Evolutionary conservation across 2,329 filamentous ascomycete genomes (phyloP), one percentile per base, ranked within the genome.

Genomic region (Exserohilum rostratum): DNA sequence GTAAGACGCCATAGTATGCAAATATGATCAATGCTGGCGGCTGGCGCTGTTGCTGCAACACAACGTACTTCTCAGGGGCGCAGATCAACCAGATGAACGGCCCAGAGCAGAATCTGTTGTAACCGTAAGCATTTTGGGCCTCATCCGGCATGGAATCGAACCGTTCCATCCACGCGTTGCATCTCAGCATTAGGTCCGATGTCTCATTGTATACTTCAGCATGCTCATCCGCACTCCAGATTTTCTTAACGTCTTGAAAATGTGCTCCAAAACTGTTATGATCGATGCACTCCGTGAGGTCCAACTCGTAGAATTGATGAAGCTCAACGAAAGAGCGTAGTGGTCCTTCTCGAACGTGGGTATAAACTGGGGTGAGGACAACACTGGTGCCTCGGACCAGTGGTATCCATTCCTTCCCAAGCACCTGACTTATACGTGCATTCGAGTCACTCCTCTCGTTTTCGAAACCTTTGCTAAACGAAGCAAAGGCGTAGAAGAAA

Each of bases 341-440:
- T 20, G 65, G 62, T 4, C 65, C 61, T 1, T 17, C 29, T 22
- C 37, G 31, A 2, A 67, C 51, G 13, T 57, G 35, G 3, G 61
- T 48, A 5, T 46, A 49, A 2, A 57, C 44, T 6, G 50, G 55
- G 0, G 25, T 37, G 22, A 67, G 22, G 2, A 67, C 52, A 6
- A 50, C 29, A 2, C 33, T 25, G 5, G 65, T 13, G 3, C 65
- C 63, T 1, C 60, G 61, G 2, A 66, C 33, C 17, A 67, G 31
- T 3, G 62, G 56, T 35, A 66, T 65, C 65, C 65, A 65, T 17
- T 58, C 56, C 15, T 53, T 57, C n/a, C 63, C 64, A 5, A 67
- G 47, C 9, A 64, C 45, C 3, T 56, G 60, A 13, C 58, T 51
- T 12, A 50, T 53, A 6, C 55, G 53, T n/a, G 43, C 29, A 11